phyloP scores from a whole-genome alignment of 2,329 filamentous ascomycete species.

The Metarhizium humberi region DNA sequence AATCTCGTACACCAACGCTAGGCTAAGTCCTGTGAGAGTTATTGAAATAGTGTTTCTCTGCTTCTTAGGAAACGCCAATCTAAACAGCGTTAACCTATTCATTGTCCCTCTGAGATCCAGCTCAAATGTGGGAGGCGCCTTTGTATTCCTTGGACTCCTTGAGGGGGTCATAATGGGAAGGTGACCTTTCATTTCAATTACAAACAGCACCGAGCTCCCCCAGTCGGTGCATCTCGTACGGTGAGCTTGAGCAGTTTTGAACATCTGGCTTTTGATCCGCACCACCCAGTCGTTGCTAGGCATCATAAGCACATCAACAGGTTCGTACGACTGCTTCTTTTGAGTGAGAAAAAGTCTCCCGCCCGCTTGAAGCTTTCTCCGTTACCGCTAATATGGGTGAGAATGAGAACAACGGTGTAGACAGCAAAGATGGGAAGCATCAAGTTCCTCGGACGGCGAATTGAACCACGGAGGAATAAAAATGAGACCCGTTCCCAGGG shows the following conservation, averaged over 20 bases:
- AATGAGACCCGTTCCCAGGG: conserved; percentile 19
- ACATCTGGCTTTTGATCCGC: not conserved
- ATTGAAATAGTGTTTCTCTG: too few relatives aligned
- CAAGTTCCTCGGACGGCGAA: not conserved
- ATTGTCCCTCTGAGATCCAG: not conserved
- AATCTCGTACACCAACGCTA: too few relatives aligned
- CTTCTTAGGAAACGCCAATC: not conserved
- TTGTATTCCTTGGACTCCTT: conserved; percentile 1
- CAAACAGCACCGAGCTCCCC: too few relatives aligned
- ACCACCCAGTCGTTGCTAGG: conserved; percentile 1
- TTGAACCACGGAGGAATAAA: conserved; percentile 15
- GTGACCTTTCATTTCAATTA: too few relatives aligned
- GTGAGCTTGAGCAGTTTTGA: not conserved
- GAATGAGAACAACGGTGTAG: conserved; percentile 21
- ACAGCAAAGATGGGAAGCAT: conserved; percentile 24
- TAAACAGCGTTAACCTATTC: not conserved
- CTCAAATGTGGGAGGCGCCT: conserved; percentile 1
- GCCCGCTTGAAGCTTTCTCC: conserved; percentile 5
- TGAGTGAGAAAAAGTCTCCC: conserved; percentile 6
- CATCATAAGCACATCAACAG: conserved; percentile 4
- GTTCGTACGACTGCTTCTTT: conserved; percentile 8
- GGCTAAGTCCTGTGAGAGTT: too few relatives aligned
- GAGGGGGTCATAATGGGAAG: conserved; percentile 1
- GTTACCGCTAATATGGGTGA: conserved; percentile 21
- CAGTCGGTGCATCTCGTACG: not conserved